Evolutionary conservation across 2,329 filamentous ascomycete species (phyloP).

Genomic region (Aureobasidium lini): DNA sequence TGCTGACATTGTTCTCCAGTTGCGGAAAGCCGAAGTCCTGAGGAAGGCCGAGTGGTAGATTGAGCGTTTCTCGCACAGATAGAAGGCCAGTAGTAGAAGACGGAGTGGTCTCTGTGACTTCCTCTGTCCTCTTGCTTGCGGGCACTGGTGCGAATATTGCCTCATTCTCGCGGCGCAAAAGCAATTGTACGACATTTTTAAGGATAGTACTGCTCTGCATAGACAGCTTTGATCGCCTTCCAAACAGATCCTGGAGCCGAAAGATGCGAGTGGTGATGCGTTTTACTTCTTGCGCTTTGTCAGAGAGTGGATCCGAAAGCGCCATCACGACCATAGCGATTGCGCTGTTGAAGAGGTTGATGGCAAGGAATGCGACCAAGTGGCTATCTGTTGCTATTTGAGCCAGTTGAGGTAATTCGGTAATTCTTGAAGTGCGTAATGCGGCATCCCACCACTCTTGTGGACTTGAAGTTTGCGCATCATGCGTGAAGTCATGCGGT

Average conservation of each 20-base stretch:
- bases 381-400: slow-evolving; percentile 37
- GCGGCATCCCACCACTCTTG: slow-evolving; percentile 33
- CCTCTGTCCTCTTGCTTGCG: not conserved
- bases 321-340: slow-evolving; percentile 38
- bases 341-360: slow-evolving; percentile 40
- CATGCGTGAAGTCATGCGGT: not conserved
- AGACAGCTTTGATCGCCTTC: slow-evolving; percentile 28
- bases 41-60: not conserved
- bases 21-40: not conserved
- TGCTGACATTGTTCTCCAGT: not conserved
- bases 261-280: slow-evolving; percentile 37
- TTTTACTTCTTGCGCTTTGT: slow-evolving; percentile 37
- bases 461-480: slow-evolving; percentile 20
- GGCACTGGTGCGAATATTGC: slow-evolving; percentile 10
- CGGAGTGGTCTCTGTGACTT: not conserved
- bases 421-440: slow-evolving; percentile 33
- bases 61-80: not conserved
- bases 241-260: slow-evolving; percentile 33
- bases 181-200: slow-evolving; percentile 19
- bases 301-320: slow-evolving; percentile 36
- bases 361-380: slow-evolving; percentile 37
- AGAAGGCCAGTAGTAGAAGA: not conserved
- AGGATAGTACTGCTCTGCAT: slow-evolving; percentile 27
- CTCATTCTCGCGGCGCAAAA: slow-evolving; percentile 12
- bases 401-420: slow-evolving; percentile 27